Conservation (phyloP, 352 stramenopile genomes). For the Phytophthora citricola region DNA sequence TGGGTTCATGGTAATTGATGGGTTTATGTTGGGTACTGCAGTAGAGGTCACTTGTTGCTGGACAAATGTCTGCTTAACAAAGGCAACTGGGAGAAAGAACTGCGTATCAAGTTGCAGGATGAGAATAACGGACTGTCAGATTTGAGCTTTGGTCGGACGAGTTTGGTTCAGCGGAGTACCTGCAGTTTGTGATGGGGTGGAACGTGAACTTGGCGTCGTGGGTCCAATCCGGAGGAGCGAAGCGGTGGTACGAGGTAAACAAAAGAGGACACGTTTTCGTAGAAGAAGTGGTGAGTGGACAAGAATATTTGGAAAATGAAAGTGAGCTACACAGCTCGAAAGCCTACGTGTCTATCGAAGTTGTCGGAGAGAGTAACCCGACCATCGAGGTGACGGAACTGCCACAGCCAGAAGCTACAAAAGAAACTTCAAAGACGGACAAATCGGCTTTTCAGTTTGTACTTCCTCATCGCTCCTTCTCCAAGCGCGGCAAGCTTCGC, state of each 20-base stretch:
- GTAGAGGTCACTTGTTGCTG: conserved; percentile 12
- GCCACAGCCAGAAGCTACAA: not conserved
- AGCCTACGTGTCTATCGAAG: conserved; percentile 20
- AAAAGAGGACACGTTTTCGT: not conserved
- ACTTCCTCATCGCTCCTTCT: conserved; percentile 28
- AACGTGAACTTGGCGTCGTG: conserved; percentile 33
- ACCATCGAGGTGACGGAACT: conserved; percentile 1
- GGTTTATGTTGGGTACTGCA: not conserved
- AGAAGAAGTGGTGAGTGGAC: not conserved
- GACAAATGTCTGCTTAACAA: conserved; percentile 17
- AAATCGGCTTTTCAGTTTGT: conserved; percentile 40
- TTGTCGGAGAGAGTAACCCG: conserved; percentile 3
- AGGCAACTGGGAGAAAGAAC: conserved; percentile 3
- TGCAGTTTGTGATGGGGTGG: conserved; percentile 37
- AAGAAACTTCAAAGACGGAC: not conserved
- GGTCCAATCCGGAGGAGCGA: conserved; percentile 14
- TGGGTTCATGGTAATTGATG: not conserved
- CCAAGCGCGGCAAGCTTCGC: conserved; percentile 28
- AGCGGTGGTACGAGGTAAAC: conserved; percentile 28
- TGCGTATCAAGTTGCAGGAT: conserved; percentile 7
- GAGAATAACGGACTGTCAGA: not conserved
- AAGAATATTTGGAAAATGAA: conserved; percentile 7
- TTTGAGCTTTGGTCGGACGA: conserved; percentile 26
- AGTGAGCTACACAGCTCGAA: conserved; percentile 9
- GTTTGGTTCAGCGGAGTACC: conserved; percentile 18